Conservation (phyloP, 495 filamentous ascomycete genomes). For the Penicillium daleae region DNA sequence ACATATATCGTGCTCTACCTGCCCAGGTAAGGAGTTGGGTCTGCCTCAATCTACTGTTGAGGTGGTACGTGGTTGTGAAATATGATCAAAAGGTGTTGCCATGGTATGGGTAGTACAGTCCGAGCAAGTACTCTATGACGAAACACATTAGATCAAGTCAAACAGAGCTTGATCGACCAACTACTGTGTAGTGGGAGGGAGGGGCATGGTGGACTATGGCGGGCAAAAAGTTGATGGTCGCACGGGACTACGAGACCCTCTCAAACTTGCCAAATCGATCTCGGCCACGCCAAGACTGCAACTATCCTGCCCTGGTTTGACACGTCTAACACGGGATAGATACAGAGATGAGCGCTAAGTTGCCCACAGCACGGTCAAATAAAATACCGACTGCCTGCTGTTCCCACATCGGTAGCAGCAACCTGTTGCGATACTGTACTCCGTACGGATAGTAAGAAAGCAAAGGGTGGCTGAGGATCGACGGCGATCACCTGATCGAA, state of each 20-base stretch:
- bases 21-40: too few relatives aligned
- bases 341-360: too few relatives aligned
- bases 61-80: too few relatives aligned
- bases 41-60: too few relatives aligned
- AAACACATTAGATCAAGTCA: neutral
- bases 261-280: constrained; percentile 22
- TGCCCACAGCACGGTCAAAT: neutral
- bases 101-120: too few relatives aligned
- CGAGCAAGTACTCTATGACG: too few relatives aligned
- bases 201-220: neutral
- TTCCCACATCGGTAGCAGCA: neutral
- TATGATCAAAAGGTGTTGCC: too few relatives aligned
- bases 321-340: constrained; percentile 4
- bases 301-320: constrained; percentile 11
- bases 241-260: constrained; percentile 32
- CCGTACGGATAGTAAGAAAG: neutral
- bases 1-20: too few relatives aligned
- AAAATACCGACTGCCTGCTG: too few relatives aligned
- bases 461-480: constrained; percentile 26
- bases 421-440: neutral
- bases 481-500: constrained; percentile 34
- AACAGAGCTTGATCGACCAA: neutral
- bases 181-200: neutral
- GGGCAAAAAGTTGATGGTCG: constrained; percentile 23
- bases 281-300: constrained; percentile 22